Evolutionary conservation across 352 stramenopile genomes (phyloP).

Genomic region (Blastocystis sp.): DNA sequence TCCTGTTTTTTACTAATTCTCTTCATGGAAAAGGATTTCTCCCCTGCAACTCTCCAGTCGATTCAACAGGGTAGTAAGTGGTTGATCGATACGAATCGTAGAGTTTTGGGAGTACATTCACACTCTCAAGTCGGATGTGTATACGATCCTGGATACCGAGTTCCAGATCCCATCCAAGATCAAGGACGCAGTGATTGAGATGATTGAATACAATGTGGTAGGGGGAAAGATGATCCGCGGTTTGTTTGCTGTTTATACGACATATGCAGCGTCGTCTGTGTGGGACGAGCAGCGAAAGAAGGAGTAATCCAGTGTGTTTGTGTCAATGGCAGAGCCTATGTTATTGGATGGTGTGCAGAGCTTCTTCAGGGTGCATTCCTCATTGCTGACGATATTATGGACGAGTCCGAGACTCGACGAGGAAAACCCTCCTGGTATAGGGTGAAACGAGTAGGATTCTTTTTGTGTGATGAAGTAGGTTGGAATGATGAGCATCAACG

Average conservation of each 20-base stretch:
- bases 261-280: not conserved
- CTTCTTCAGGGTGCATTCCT: conserved; percentile 9
- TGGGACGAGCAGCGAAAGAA: not conserved
- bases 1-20: too few species aligned
- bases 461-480: not conserved
- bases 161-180: not conserved
- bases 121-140: not conserved
- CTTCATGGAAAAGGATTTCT: too few species aligned
- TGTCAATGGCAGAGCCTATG: not conserved
- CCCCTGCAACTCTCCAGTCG: too few species aligned
- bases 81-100: too few species aligned
- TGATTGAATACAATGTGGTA: not conserved
- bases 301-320: not conserved
- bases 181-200: not conserved
- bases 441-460: not conserved
- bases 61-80: too few species aligned
- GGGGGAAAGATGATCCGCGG: conserved; percentile 35
- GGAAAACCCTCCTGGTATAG: conserved; percentile 15
- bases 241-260: conserved; percentile 19
- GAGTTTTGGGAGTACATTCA: not conserved
- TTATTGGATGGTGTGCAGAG: conserved; percentile 19
- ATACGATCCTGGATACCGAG: not conserved
- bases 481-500: conserved; percentile 40
- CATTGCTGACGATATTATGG: conserved; percentile 44
- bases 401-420: conserved; percentile 6